Evolutionary conservation across 2,329 filamentous ascomycete genomes (phyloP), one percentile per base, ranked within the genome.

Genomic region (Pseudogymnoascus sp.): DNA sequence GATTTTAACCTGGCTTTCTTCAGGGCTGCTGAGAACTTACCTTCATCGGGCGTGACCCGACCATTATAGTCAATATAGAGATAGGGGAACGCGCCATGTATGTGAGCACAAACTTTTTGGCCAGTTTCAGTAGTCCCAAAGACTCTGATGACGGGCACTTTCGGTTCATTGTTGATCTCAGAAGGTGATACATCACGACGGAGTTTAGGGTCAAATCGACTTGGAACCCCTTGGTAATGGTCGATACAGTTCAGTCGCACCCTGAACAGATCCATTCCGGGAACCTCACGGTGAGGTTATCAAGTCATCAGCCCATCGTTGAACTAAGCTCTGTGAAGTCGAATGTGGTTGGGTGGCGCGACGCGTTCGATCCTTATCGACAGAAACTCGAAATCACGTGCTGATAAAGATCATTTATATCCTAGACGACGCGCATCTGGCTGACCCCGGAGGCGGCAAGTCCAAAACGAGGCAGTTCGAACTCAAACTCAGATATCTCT

Each of bases 211-310:
- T 97, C 92, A 73, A 94, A 88, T 67, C 82, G 81, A 59, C 91
- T 90, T 15, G 92, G 89, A 9, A 80, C 80, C 41, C 87, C 84
- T 77, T 96, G 92, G 74, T 97, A 99, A 74, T 94, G 88, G 76
- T 99, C 94, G 77, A 99, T 88, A 78, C 91, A 96, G 74, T 99
- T 97, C 72, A 99, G 80, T 69, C 92, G 89, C 73, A 99, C 86
- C 69, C 90, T 89, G 77, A 99, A 97, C 68, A 84, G 80, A 71
- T 91, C 88, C 88, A 86, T 86, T 33, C 48, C 48, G 48, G 35
- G 48, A 55, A 55, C 29, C 48, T 33, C 48, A 15, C 29, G 15
- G 35, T 9, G 29, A 55, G 27, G 48, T 55, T 55, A 55, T 55
- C 8, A 55, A 55, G 48, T 31, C 29, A 55, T 55, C 29, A 59